Conservation (phyloP, 768 basidiomycete genomes). For the Thelephora aurantiotincta region DNA sequence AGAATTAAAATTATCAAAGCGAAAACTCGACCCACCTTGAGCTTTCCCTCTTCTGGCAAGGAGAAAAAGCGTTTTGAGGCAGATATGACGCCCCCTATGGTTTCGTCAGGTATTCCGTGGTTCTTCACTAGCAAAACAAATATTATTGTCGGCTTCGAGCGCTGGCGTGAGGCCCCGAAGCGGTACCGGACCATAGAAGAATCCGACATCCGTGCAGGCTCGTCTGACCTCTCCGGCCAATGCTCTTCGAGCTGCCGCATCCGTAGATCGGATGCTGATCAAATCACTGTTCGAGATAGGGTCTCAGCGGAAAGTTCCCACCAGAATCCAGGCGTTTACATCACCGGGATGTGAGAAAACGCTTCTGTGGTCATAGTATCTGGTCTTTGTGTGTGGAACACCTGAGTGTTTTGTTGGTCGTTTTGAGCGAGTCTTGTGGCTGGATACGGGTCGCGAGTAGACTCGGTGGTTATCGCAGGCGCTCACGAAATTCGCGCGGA, state of each 20-base stretch:
- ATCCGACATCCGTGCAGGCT: slow-evolving; percentile 66
- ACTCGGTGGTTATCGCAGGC: too few species aligned
- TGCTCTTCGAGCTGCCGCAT: slow-evolving; percentile 19
- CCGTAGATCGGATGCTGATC: slow-evolving; percentile 11
- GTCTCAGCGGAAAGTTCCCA: not conserved
- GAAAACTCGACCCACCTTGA: slow-evolving; percentile 29
- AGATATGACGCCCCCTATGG: slow-evolving; percentile 33
- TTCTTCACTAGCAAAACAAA: slow-evolving; percentile 39
- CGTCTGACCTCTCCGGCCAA: slow-evolving; percentile 52
- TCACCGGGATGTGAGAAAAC: not conserved
- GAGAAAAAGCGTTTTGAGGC: slow-evolving; percentile 51
- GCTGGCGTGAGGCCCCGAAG: not conserved
- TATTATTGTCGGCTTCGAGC: not conserved
- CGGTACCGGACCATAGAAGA: slow-evolving; percentile 54
- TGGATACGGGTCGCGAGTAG: too few species aligned
- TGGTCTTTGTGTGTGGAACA: too few species aligned
- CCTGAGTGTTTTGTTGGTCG: too few species aligned
- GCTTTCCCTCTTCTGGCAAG: slow-evolving; percentile 40
- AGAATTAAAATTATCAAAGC: not conserved
- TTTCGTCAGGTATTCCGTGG: slow-evolving; percentile 47
- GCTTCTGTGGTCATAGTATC: too few species aligned
- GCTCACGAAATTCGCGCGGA: too few species aligned
- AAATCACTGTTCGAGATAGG: slow-evolving; percentile 13
- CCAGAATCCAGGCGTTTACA: not conserved
- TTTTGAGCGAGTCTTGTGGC: too few species aligned